Evolutionary conservation across 1,139 yeast species (phyloP), one percentile per base, ranked within the genome.

Genomic region (Yamadazyma epiphylla): DNA sequence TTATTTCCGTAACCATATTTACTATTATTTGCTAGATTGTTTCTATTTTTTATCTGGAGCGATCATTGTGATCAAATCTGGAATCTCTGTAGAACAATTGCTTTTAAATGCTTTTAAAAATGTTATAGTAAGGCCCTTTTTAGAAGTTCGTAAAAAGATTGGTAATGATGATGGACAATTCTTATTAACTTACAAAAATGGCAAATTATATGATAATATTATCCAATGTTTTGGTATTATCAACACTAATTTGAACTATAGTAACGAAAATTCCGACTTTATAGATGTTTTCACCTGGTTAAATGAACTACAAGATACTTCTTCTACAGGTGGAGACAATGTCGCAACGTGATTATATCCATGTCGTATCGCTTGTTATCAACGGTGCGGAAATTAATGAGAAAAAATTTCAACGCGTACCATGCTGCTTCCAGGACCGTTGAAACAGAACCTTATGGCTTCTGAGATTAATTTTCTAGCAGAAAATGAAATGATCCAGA

Each of bases 391-490:
- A 15, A 13, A 13, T n/a, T 23, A 26, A 24, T 25, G 15, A 13
- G 19, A 19, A 22, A n/a, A 19, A 19, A 14, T n/a, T 16, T 10
- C 26, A 22, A 13, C 30, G 12, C 14, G 16, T 20, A 10, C 20
- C 23, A 84, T 84, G 94, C 74, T 88, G 4, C 64, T 85, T 20
- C 89, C 94, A 5, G 52, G 59, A 7, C 60, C 66, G 29, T 61
- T 77, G 22, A 74, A 70, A 38, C 63, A 66, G 35, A 77, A 81
- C 14, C 74, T 88, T 33, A 62, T 80, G 23, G 91, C 96, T 0
- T 67, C 80, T 8, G 97, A 91, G 53, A 68, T 89, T 26, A 83
- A 78, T 44, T 91, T 85, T 49, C 60, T 87, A 22, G 94, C 95
- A 1, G 97, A 91, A 51, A 86, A 83, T 55, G 87, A 82, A 35